A percentile compares a stretch with the other conserved stretches of the same genome.
These are phyloP conservation scores for Pestalotiopsis fici DNA, from an alignment of 2,329 filamentous ascomycete genomes.

Conservation along the genomic window DNA sequence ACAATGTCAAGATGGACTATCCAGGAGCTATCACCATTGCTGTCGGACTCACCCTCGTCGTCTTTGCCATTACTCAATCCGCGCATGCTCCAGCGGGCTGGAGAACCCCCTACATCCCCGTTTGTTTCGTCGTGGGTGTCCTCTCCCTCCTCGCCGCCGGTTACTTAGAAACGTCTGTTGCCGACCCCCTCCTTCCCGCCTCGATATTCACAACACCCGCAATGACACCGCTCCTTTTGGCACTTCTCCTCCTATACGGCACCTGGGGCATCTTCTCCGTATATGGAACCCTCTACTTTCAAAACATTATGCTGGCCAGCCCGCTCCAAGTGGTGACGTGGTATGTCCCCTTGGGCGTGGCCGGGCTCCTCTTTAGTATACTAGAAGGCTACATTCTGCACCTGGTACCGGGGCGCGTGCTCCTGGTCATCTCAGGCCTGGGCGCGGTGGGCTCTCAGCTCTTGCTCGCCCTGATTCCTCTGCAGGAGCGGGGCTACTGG, in stretches of 20 bases:
- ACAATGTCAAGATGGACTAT: slow-evolving; percentile 67
- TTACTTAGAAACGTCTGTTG: slow-evolving; percentile 74
- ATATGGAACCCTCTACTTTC: not conserved
- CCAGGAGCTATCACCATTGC: slow-evolving; percentile 61
- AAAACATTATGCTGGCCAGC: slow-evolving; percentile 30
- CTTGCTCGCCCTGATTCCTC: slow-evolving; percentile 65
- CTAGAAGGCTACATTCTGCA: slow-evolving; percentile 70
- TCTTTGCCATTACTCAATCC: slow-evolving; percentile 75
- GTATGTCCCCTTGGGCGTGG: slow-evolving; percentile 67
- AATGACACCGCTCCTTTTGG: not conserved
- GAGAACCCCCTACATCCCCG: slow-evolving; percentile 70
- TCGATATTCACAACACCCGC: not conserved
- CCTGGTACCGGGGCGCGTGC: slow-evolving; percentile 60
- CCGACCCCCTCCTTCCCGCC: slow-evolving; percentile 69
- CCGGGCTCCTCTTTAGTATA: slow-evolving; percentile 66
- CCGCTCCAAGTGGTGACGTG: slow-evolving; percentile 68
- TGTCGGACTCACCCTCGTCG: slow-evolving; percentile 66
- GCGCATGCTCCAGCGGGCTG: slow-evolving; percentile 69
- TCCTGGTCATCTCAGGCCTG: slow-evolving; percentile 62
- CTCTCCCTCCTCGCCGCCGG: slow-evolving; percentile 59
- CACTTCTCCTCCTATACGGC: not conserved
- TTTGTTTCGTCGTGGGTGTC: slow-evolving; percentile 64
- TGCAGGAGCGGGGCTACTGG: slow-evolving; percentile 64
- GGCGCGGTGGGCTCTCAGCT: slow-evolving; percentile 60
- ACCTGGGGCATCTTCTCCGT: not conserved